phyloP scores from a whole-genome alignment of 2,329 filamentous ascomycete genomes.

The Diaporthe vaccinii region DNA sequence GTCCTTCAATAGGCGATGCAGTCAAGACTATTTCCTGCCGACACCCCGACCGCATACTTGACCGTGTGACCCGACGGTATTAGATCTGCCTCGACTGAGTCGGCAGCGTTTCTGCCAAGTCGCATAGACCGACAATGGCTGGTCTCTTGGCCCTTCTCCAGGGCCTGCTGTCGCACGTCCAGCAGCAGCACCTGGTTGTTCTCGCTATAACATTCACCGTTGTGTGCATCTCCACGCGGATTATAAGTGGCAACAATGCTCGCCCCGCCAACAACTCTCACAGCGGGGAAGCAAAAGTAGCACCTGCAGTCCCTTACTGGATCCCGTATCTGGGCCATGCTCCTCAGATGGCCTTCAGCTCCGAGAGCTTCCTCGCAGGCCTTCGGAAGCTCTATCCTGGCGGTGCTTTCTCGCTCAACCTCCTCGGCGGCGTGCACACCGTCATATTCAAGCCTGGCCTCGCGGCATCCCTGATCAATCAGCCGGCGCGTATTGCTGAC shows the following conservation, averaged over 20 bases:
- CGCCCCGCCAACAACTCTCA: neutral
- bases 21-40: neutral
- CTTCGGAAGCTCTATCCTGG: slow-evolving; percentile 50
- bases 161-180: slow-evolving; percentile 20
- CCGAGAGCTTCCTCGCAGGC: slow-evolving; percentile 48
- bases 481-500: slow-evolving; percentile 47
- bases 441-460: slow-evolving; percentile 53
- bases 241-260: slow-evolving; percentile 33
- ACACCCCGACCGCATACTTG: neutral
- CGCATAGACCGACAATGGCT: slow-evolving; percentile 14
- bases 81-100: neutral
- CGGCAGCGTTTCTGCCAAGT: neutral
- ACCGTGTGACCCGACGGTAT: neutral
- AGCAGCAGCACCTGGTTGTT: slow-evolving; percentile 20
- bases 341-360: slow-evolving; percentile 49
- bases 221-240: slow-evolving; percentile 38
- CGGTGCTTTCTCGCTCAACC: slow-evolving; percentile 53
- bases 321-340: slow-evolving; percentile 54
- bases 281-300: slow-evolving; percentile 2
- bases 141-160: neutral
- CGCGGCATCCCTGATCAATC: slow-evolving; percentile 47
- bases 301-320: slow-evolving; percentile 49
- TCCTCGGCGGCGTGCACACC: slow-evolving; percentile 51
- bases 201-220: slow-evolving; percentile 33
- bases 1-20: neutral